Percentiles rank a stretch among this genome's conserved stretches.
phyloP scores from a whole-genome alignment of 495 filamentous ascomycete species.

The Penicillium alfredii region DNA sequence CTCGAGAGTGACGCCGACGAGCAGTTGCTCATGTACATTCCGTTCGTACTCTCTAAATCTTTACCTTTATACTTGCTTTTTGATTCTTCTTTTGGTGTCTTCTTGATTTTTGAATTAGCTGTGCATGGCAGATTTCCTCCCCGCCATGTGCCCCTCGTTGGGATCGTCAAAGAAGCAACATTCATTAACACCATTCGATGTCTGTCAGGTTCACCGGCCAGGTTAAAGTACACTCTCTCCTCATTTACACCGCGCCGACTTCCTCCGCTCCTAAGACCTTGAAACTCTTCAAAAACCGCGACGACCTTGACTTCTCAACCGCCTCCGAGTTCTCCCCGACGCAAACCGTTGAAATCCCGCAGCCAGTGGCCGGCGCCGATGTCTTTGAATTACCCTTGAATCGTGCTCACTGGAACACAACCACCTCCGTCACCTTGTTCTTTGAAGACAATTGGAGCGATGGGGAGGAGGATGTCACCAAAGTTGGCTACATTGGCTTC shows the following conservation, averaged over 20 bases:
- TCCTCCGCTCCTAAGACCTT: constrained; percentile 71
- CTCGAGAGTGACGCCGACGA: constrained; percentile 84
- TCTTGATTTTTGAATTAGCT: too few relatives aligned
- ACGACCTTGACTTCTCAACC: constrained; percentile 75
- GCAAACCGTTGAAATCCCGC: constrained; percentile 72
- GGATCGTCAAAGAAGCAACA: constrained; percentile 10
- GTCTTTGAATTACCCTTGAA: constrained; percentile 81
- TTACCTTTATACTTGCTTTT: constrained; percentile 5
- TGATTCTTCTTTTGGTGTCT: too few relatives aligned
- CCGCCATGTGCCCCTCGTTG: constrained; percentile 24
- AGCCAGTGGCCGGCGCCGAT: constrained; percentile 55
- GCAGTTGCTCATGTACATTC: constrained; percentile 85
- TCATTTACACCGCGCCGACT: constrained; percentile 70
- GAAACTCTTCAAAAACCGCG: constrained; percentile 77
- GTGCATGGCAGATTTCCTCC: constrained; percentile 6
- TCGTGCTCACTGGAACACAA: constrained; percentile 81
- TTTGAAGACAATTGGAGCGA: constrained; percentile 62
- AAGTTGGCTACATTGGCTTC: constrained; percentile 80
- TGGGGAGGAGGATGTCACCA: constrained; percentile 69
- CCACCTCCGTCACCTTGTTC: constrained; percentile 71
- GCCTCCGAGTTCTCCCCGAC: constrained; percentile 64
- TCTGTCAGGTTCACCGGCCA: constrained; percentile 78
- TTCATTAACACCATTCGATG: constrained; percentile 4
- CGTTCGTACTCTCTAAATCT: constrained; percentile 59
- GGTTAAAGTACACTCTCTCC: constrained; percentile 82